Percentiles rank a stretch among this genome's conserved stretches.
Conservation (phyloP, 257 asterid species). For the Solanum phureja region DNA sequence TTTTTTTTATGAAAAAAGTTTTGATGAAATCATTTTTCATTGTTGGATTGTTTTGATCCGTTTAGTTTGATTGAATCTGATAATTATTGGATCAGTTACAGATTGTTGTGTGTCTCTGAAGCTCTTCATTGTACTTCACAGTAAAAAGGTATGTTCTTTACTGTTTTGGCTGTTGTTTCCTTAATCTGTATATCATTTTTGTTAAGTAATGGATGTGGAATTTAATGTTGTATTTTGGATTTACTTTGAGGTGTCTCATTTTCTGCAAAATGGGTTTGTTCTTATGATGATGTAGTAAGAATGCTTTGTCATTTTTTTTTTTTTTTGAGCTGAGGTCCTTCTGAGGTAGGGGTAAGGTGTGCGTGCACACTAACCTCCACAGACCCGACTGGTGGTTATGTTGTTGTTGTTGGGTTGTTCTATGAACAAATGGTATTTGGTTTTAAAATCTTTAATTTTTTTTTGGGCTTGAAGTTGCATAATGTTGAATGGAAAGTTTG, state of each 20-base stretch:
- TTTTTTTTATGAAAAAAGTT: not conserved
- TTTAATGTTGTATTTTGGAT: not conserved
- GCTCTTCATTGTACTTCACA: not conserved
- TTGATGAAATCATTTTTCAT: not conserved
- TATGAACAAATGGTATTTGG: not conserved
- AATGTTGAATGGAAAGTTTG: not conserved
- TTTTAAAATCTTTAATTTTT: not conserved
- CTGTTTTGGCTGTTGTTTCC: not conserved
- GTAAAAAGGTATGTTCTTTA: not conserved
- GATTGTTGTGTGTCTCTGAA: not conserved
- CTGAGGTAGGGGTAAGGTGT: not conserved
- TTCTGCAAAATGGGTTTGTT: not conserved
- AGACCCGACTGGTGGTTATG: not conserved
- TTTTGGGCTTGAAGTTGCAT: not conserved
- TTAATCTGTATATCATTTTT: not conserved
- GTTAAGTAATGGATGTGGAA: not conserved
- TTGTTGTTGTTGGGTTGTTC: not conserved
- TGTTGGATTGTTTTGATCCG: not conserved
- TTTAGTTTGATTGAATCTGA: not conserved
- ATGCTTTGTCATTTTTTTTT: not conserved
- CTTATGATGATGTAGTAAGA: not conserved
- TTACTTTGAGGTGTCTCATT: not conserved
- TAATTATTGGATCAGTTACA: not conserved
- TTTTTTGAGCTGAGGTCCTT: not conserved
- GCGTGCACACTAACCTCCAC: not conserved